Evolutionary conservation across 2,329 filamentous ascomycete species (phyloP).

Genomic region (Chrysoporthe austroafricana): DNA sequence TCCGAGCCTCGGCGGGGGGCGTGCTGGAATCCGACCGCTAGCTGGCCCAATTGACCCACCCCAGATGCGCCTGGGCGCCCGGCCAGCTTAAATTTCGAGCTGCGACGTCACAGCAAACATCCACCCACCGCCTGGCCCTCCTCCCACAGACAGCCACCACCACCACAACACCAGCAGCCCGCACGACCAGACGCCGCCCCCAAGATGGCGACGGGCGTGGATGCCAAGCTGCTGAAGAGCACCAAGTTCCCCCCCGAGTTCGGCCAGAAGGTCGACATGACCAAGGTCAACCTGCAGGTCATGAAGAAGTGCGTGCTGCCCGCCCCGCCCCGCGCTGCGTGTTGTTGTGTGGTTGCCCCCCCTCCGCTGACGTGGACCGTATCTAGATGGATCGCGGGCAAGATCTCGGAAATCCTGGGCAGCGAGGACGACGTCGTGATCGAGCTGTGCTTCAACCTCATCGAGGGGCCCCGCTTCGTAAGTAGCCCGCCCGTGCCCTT

Average conservation of each 20-base stretch:
- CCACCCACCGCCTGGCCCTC: not conserved
- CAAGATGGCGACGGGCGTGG: slow-evolving; percentile 79
- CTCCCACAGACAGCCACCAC: not conserved
- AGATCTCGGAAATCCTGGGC: slow-evolving; percentile 85
- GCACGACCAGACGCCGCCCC: slow-evolving; percentile 25
- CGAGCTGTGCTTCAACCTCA: slow-evolving; percentile 73
- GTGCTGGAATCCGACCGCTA: slow-evolving; percentile 16
- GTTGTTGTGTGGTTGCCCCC: not conserved
- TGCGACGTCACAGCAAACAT: slow-evolving; percentile 28
- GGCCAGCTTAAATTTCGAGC: slow-evolving; percentile 25
- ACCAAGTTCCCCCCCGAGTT: slow-evolving; percentile 96
- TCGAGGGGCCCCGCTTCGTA: slow-evolving; percentile 78
- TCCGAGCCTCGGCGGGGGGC: slow-evolving; percentile 18
- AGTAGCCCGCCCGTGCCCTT: slow-evolving; percentile 39
- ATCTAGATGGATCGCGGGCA: slow-evolving; percentile 86
- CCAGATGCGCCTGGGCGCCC: not conserved
- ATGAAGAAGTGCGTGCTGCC: slow-evolving; percentile 82
- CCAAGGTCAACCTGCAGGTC: slow-evolving; percentile 94
- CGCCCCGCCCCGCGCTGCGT: slow-evolving; percentile 3
- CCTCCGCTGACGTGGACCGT: slow-evolving; percentile 23
- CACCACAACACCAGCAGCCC: not conserved
- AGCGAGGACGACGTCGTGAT: slow-evolving; percentile 95
- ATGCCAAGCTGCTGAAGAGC: slow-evolving; percentile 85
- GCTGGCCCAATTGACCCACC: slow-evolving; percentile 1
- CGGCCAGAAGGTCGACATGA: slow-evolving; percentile 93